Percentiles rank a stretch among this genome's conserved stretches.
These are phyloP conservation scores for Amphicarpaea edgeworthii DNA, from an alignment of 306 rosid species.

Conservation along the genomic window DNA sequence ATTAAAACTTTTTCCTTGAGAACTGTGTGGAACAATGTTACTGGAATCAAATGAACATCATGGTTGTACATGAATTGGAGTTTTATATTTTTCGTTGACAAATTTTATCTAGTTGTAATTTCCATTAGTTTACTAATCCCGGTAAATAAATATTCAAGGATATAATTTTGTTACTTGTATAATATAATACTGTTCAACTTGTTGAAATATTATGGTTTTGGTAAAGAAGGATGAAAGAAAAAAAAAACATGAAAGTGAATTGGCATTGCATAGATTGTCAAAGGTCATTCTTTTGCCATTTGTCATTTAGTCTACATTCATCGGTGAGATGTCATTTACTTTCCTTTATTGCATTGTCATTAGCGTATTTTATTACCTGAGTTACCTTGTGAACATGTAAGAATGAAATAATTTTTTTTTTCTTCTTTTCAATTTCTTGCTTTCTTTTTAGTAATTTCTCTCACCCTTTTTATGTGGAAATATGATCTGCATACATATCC, in stretches of 20 bases:
- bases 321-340: no score
- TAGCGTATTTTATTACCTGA: no score
- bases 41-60: background rate
- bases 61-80: background rate
- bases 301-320: no score
- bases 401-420: constrained; percentile 11
- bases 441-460: constrained; percentile 2
- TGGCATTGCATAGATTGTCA: no score
- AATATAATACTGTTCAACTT: no score
- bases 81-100: background rate
- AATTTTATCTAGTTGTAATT: no score
- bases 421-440: constrained; percentile 16
- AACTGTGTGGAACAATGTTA: no score
- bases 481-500: constrained; percentile 17
- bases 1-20: no score
- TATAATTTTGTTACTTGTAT: background rate
- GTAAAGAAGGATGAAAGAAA: background rate
- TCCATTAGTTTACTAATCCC: background rate
- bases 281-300: no score
- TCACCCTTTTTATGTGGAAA: background rate
- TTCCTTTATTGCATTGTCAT: no score
- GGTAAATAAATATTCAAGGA: background rate
- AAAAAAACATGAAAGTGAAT: no score
- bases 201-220: background rate
- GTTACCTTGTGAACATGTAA: background rate